Percentiles rank a stretch among this genome's conserved stretches.
These are phyloP conservation scores for Hypoxylon sp. DNA, from an alignment of 2,329 filamentous ascomycete species.

Conservation along the genomic window DNA sequence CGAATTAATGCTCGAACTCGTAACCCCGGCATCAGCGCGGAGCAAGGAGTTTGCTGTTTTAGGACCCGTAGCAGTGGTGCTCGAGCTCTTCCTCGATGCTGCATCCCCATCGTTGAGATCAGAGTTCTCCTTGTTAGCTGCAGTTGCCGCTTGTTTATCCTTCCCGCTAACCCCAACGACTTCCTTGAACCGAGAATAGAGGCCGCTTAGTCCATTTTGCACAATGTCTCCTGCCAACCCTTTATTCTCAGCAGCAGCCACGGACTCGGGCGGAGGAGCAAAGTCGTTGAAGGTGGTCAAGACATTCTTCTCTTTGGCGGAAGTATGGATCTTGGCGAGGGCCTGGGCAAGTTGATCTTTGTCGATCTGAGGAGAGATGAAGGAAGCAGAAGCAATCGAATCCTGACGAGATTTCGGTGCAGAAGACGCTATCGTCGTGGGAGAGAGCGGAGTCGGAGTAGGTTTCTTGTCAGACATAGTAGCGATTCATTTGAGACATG, in stretches of 20 bases:
- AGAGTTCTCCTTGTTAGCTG: slow-evolving; percentile 30
- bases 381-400: slow-evolving; percentile 59
- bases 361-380: slow-evolving; percentile 68
- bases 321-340: slow-evolving; percentile 88
- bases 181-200: slow-evolving; percentile 87
- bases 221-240: slow-evolving; percentile 78
- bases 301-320: slow-evolving; percentile 85
- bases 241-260: slow-evolving; percentile 74
- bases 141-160: slow-evolving; percentile 40
- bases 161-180: slow-evolving; percentile 78
- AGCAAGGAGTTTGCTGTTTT: slow-evolving; percentile 58
- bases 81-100: slow-evolving; percentile 58
- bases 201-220: slow-evolving; percentile 86
- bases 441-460: slow-evolving; percentile 54
- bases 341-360: slow-evolving; percentile 81
- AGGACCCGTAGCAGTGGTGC: slow-evolving; percentile 56
- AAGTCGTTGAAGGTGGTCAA: slow-evolving; percentile 97
- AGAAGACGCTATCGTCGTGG: slow-evolving; percentile 49
- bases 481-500: slow-evolving; percentile 29
- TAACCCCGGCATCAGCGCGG: slow-evolving; percentile 57
- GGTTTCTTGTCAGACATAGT: slow-evolving; percentile 52
- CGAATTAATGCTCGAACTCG: slow-evolving; percentile 53
- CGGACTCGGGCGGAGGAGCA: slow-evolving; percentile 73
- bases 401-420: slow-evolving; percentile 54
- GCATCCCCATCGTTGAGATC: slow-evolving; percentile 60